Conservation (phyloP, 164 flowering plant genomes). For the Santalum album region DNA sequence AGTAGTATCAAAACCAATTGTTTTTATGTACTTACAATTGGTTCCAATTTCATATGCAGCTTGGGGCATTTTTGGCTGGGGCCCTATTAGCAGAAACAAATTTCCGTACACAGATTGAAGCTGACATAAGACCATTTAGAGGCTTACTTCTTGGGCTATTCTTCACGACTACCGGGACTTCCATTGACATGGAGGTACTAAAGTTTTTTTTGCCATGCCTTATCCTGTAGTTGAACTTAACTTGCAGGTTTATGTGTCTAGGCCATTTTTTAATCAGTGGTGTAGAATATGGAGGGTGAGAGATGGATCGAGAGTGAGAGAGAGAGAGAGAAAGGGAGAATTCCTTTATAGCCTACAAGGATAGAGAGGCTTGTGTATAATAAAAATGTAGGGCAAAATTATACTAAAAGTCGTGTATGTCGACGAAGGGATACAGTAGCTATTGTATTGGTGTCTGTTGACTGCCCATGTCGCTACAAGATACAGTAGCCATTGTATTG, state of each 20-base stretch:
- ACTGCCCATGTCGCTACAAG: too few species aligned
- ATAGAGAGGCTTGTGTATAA: too few species aligned
- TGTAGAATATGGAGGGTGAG: too few species aligned
- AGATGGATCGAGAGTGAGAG: too few species aligned
- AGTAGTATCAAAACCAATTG: not conserved
- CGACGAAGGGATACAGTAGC: too few species aligned
- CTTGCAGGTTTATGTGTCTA: not conserved
- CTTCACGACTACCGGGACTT: constrained; percentile 95
- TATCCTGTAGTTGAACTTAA: not conserved
- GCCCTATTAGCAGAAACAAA: constrained; percentile 95
- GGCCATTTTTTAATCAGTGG: not conserved
- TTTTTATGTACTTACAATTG: constrained; percentile 1
- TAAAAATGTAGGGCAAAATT: too few species aligned
- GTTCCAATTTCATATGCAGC: constrained; percentile 41
- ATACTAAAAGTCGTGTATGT: too few species aligned
- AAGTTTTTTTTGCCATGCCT: constrained; percentile 1
- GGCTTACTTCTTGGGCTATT: constrained; percentile 95
- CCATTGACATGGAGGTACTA: constrained; percentile 81
- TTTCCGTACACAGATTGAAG: constrained; percentile 97
- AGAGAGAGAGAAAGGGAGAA: too few species aligned
- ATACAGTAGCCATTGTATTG: too few species aligned
- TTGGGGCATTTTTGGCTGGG: constrained; percentile 98
- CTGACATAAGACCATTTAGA: constrained; percentile 94
- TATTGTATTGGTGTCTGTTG: too few species aligned
- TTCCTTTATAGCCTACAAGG: too few species aligned